phyloP scores from a whole-genome alignment of 139 green algal genomes.

The Coelastrella sp. region DNA sequence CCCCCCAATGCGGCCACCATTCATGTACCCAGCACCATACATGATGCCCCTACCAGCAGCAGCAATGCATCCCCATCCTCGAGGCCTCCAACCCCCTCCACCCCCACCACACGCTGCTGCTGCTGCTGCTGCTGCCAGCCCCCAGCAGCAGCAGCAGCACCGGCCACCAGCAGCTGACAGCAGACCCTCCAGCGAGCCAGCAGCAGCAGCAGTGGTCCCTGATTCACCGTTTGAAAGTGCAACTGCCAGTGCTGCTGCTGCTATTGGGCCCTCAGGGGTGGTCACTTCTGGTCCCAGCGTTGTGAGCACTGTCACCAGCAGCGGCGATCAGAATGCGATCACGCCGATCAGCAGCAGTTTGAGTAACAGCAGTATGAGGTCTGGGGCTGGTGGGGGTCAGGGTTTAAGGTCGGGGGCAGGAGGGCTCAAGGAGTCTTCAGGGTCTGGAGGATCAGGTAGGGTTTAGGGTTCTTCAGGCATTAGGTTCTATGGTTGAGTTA shows the following conservation, averaged over 20 bases:
- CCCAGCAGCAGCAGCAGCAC: slow-evolving; percentile 5
- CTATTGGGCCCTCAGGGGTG: neutral
- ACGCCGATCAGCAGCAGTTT: neutral
- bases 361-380: neutral
- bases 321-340: neutral
- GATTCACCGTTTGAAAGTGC: slow-evolving; percentile 10
- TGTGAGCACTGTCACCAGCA: neutral
- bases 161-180: neutral
- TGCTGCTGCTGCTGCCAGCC: neutral
- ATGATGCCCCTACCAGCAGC: neutral
- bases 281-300: neutral
- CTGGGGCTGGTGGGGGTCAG: too few species aligned
- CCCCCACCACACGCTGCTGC: neutral
- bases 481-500: too few species aligned
- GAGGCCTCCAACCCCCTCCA: too few species aligned
- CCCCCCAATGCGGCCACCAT: neutral
- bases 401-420: too few species aligned
- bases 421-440: too few species aligned
- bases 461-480: too few species aligned
- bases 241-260: neutral
- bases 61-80: neutral
- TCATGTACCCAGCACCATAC: neutral
- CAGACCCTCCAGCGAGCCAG: neutral
- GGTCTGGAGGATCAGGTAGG: too few species aligned
- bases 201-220: slow-evolving; percentile 2